Evolutionary conservation across 768 basidiomycete species (phyloP), one percentile per base, ranked within the genome.

Genomic region (Pleurotus citrinopileatus): DNA sequence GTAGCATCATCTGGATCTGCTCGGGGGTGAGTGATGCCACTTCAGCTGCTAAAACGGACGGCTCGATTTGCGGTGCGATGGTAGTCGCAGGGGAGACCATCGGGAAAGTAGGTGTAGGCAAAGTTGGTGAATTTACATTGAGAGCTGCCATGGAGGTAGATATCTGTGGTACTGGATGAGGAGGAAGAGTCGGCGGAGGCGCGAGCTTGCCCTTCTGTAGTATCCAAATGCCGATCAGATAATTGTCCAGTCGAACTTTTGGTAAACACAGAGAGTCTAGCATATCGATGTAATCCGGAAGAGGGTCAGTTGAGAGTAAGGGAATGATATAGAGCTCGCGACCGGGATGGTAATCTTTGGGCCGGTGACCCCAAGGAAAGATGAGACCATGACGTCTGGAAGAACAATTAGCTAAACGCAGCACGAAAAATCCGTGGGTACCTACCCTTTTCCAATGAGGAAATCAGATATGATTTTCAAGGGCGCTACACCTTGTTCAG

Each of bases 321-420:
- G 94, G 94, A 15, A 95, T 79, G 59, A 95, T 80, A 61, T 96
- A 96, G 29, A 95, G 70, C 65, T 96, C 94, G 53, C 89, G 87
- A 28, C 92, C 93, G 36, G 89, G 87, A 53, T 82, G 77, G 61
- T 81, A 70, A 9, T 91, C 86, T 59, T 87, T 85, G 7, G 89
- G 85, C 36, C 82, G 79, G 43, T 74, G 74, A 1, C 91, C 88
- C 91, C 91, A 94, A 7, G 91, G 91, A 58, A 93, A 92, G 17
- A 92, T 81, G 19, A 94, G 77, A 8, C 89, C 91, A 65, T 94
- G 90, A 19, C 91, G 91, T 48, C 91, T 94, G 64, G 10, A 67
- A 58, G 60, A 29, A 55, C 28, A 17, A 52, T 60, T 38, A 55
- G n/a, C 2, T 50, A 25, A 32, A 29, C 53, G 57, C 40, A 34